Evolutionary conservation across 2,329 filamentous ascomycete genomes (phyloP).

Genomic region (Colletotrichum filicis): DNA sequence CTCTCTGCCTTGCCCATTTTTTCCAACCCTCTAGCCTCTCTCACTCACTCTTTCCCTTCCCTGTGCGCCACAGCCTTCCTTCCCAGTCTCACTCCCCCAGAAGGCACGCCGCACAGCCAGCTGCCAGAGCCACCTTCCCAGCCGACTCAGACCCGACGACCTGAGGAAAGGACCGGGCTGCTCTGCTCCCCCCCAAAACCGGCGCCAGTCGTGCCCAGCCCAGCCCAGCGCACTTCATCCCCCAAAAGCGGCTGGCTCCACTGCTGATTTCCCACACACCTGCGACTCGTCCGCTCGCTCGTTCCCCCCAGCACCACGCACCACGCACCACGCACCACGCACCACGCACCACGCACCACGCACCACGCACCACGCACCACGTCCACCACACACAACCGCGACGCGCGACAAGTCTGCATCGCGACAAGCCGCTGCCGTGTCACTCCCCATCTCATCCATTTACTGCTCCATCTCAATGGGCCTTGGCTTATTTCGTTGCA

Average conservation of each 20-base stretch:
- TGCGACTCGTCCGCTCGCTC: conserved; percentile 29
- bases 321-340: conserved; percentile 38
- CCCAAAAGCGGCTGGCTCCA: conserved; percentile 31
- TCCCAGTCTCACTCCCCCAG: neutral
- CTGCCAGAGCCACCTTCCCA: neutral
- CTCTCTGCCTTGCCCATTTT: neutral
- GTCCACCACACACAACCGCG: conserved; percentile 42
- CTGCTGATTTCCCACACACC: conserved; percentile 29
- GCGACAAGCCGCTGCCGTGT: conserved; percentile 49
- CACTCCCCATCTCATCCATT: conserved; percentile 44
- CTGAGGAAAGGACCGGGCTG: neutral
- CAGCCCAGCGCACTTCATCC: neutral
- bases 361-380: conserved; percentile 39
- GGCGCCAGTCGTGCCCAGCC: conserved; percentile 1
- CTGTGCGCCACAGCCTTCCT: neutral
- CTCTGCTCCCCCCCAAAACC: neutral
- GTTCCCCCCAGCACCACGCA: conserved; percentile 14
- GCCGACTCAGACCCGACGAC: neutral
- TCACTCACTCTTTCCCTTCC: neutral
- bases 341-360: conserved; percentile 38
- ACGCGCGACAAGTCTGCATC: conserved; percentile 34
- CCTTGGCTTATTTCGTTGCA: conserved; percentile 49
- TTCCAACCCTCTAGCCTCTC: neutral
- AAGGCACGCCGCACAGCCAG: neutral
- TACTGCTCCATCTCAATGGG: conserved; percentile 54